Base-by-base conservation (phyloP, 2,329 filamentous ascomycete genomes). In the Dactylonectria estremocensis region DNA sequence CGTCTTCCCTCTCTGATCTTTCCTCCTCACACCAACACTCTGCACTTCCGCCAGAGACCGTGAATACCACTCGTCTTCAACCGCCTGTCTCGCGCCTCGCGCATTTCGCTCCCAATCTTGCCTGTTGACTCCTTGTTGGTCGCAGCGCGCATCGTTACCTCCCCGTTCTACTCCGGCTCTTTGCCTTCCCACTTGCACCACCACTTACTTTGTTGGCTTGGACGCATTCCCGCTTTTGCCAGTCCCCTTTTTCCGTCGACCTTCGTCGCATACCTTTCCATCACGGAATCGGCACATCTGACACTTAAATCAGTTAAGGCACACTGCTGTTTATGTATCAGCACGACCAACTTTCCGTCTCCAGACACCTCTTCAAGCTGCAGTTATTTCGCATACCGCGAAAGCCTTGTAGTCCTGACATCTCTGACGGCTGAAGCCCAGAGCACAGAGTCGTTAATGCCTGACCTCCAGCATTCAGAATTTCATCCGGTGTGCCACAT, bases 311-410 rank as follows among this genome's bases (percentile, higher is more conserved):
- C 73, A 65, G 66, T 74, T 72, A 72, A 77, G 71, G 72, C 76
- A 82, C 77, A 79, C 80, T 80, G 79, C 81, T 92, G 94, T 97
- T 93, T 97, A 97, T 97, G 95, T 97, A 97, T 97, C 95, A 95
- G 94, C 92, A 94, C 93, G 92, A 93, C 91, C 83, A 88, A 81
- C 90, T 90, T 90, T 90, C 93, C 93, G 91, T 94, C 91, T 95
- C 94, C 91, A 93, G 92, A 93, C 92, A 95, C 92, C 94, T 94
- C 88, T 91, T 94, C 88, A 94, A 94, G 93, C 94, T 97, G 93
- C 94, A 95, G 90, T 89, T 92, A 90, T 97, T 97, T 93, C 94
- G 94, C 90, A 95, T 93, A 93, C 89, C 91, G 91, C 92, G 93
- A 89, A 97, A 93, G 91, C 93, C 91, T 89, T 94, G 93, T 93